These are phyloP conservation scores for Monascus purpureus DNA, from an alignment of 495 filamentous ascomycete species.

Conservation along the genomic window DNA sequence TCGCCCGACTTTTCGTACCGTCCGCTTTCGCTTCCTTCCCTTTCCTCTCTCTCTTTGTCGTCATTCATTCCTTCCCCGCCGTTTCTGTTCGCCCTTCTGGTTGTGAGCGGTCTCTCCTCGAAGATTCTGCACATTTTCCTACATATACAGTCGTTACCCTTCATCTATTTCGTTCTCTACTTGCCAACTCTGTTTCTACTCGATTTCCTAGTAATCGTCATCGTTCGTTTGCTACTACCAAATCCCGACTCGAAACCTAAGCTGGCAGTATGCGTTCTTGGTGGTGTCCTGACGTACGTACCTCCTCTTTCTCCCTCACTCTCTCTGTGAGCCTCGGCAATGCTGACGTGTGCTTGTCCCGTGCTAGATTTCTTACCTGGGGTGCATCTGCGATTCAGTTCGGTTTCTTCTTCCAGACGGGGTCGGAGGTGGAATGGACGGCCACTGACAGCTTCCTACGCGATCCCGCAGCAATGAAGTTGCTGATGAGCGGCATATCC, in stretches of 20 bases:
- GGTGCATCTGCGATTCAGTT: slow-evolving; percentile 23
- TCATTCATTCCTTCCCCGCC: slow-evolving; percentile 14
- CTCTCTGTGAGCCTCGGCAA: slow-evolving; percentile 3
- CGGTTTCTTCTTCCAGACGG: slow-evolving; percentile 30
- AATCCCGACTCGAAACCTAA: slow-evolving; percentile 11
- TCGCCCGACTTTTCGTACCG: too few species aligned
- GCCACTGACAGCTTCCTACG: slow-evolving; percentile 23
- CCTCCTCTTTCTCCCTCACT: background rate
- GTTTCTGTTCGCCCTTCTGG: slow-evolving; percentile 21
- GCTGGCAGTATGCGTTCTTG: slow-evolving; percentile 15
- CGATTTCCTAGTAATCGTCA: slow-evolving; percentile 20
- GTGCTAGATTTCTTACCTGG: slow-evolving; percentile 18
- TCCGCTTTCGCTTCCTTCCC: too few species aligned
- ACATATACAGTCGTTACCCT: slow-evolving; percentile 20
- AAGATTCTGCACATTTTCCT: slow-evolving; percentile 23
- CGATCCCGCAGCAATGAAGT: slow-evolving; percentile 29
- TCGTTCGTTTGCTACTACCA: slow-evolving; percentile 14
- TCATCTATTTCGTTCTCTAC: slow-evolving; percentile 24
- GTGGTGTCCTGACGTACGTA: slow-evolving; percentile 21
- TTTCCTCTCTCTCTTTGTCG: slow-evolving; percentile 10
- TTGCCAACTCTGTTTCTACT: slow-evolving; percentile 22
- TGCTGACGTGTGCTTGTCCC: too few species aligned
- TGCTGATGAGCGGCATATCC: slow-evolving; percentile 25
- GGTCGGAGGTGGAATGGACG: slow-evolving; percentile 26
- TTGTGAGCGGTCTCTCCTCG: slow-evolving; percentile 20